These are phyloP conservation scores for Botrytis elliptica DNA, from an alignment of 2,329 filamentous ascomycete genomes.

Conservation along the genomic window DNA sequence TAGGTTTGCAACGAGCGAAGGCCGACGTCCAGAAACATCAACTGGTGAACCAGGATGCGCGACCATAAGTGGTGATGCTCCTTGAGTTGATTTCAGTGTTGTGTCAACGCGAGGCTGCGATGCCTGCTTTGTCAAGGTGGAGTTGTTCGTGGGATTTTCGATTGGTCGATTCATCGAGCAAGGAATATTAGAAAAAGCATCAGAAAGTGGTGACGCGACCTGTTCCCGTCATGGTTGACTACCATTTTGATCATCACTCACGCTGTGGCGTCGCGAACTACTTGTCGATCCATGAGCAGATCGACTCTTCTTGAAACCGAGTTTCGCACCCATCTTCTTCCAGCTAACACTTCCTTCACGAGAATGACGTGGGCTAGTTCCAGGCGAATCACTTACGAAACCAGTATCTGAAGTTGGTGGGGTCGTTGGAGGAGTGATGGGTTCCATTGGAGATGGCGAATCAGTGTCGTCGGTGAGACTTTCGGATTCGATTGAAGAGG, in stretches of 20 bases:
- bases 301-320: slow-evolving; percentile 56
- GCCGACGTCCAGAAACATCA: slow-evolving; percentile 34
- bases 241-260: slow-evolving; percentile 39
- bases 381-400: slow-evolving; percentile 33
- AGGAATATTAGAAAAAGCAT: slow-evolving; percentile 37
- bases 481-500: slow-evolving; percentile 50
- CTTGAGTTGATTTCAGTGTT: slow-evolving; percentile 37
- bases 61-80: slow-evolving; percentile 35
- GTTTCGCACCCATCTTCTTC: slow-evolving; percentile 63
- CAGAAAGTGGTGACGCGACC: slow-evolving; percentile 52
- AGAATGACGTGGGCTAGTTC: slow-evolving; percentile 30
- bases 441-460: slow-evolving; percentile 57
- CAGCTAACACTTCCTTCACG: slow-evolving; percentile 45
- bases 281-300: slow-evolving; percentile 46
- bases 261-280: slow-evolving; percentile 38
- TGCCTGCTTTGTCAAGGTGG: slow-evolving; percentile 19
- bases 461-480: slow-evolving; percentile 58
- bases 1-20: slow-evolving; percentile 32
- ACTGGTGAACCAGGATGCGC: slow-evolving; percentile 39
- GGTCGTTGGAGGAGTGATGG: slow-evolving; percentile 72
- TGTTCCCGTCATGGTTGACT: slow-evolving; percentile 56
- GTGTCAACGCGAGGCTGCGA: slow-evolving; percentile 31
- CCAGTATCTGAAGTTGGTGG: slow-evolving; percentile 58
- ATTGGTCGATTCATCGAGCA: slow-evolving; percentile 34
- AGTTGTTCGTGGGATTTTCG: slow-evolving; percentile 31